Evolutionary conservation across 2,329 filamentous ascomycete genomes (phyloP).

Genomic region (Penicillium sp.): DNA sequence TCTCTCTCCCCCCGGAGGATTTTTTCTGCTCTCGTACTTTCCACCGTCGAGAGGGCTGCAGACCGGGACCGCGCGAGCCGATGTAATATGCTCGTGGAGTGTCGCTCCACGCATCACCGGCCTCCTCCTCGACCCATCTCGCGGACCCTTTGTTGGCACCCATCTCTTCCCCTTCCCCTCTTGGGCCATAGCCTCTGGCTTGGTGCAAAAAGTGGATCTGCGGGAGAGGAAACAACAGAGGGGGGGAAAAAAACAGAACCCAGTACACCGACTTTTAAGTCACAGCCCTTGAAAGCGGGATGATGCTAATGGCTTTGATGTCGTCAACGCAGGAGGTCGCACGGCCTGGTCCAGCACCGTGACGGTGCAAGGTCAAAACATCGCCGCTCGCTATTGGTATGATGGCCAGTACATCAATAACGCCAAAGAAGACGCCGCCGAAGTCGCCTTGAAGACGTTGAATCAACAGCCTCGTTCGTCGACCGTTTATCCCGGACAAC

Average conservation of each 20-base stretch:
- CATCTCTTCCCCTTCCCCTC: not conserved
- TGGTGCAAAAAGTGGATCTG: slow-evolving; percentile 13
- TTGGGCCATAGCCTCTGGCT: not conserved
- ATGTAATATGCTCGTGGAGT: too few species aligned
- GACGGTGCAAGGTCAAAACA: slow-evolving; percentile 58
- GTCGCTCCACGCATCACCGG: too few species aligned
- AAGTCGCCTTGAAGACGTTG: slow-evolving; percentile 54
- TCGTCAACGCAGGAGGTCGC: slow-evolving; percentile 60
- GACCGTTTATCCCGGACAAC: slow-evolving; percentile 22
- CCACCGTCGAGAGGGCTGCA: not conserved
- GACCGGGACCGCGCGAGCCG: too few species aligned
- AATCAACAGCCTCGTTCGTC: slow-evolving; percentile 22
- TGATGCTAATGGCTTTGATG: slow-evolving; percentile 21
- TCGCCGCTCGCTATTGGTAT: slow-evolving; percentile 82
- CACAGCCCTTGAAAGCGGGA: slow-evolving; percentile 15
- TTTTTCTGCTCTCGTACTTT: slow-evolving; percentile 10
- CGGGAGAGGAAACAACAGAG: slow-evolving; percentile 19
- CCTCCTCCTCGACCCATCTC: too few species aligned
- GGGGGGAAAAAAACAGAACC: slow-evolving; percentile 19
- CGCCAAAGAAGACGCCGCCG: slow-evolving; percentile 84
- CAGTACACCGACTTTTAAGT: slow-evolving; percentile 31
- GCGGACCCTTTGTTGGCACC: too few species aligned
- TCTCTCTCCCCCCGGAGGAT: slow-evolving; percentile 6
- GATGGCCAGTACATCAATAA: slow-evolving; percentile 83
- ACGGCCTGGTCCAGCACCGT: slow-evolving; percentile 86